A percentile compares a stretch with the other conserved stretches of the same genome.
Conservation (phyloP, 129 eudicot genomes). For the carrot (Daucus carota) region DNA sequence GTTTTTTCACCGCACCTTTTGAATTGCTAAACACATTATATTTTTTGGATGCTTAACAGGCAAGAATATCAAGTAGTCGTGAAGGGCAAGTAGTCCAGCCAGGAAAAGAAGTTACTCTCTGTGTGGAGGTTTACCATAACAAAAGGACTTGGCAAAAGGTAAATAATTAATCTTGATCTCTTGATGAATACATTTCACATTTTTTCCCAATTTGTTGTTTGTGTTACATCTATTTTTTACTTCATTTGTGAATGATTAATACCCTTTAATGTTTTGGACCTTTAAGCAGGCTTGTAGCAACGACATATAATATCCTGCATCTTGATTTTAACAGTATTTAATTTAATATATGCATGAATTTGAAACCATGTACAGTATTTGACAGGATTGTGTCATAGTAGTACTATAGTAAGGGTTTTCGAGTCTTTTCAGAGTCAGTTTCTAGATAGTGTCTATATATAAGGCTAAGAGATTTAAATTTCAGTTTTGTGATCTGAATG, state of each 20-base stretch:
- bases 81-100: constrained; percentile 48
- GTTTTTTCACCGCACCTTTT: not conserved
- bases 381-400: no score
- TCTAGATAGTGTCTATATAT: no score
- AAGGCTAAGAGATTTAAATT: no score
- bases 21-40: constrained; percentile 7
- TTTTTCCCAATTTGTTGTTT: not conserved
- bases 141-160: constrained; percentile 42
- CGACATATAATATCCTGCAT: not conserved
- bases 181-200: not conserved
- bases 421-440: no score
- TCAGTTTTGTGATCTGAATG: no score
- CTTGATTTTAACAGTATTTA: not conserved
- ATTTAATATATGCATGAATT: not conserved
- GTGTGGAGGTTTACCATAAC: constrained; percentile 65
- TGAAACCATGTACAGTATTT: not conserved
- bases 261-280: not conserved
- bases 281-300: not conserved
- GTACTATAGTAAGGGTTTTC: no score
- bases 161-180: not conserved
- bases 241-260: not conserved
- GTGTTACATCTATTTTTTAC: not conserved
- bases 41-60: constrained; percentile 29
- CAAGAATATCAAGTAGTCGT: constrained; percentile 31
- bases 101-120: constrained; percentile 59